A percentile compares a stretch with the other conserved stretches of the same genome.
phyloP scores from a whole-genome alignment of 495 filamentous ascomycete genomes.

The Annulohypoxylon bovei region DNA sequence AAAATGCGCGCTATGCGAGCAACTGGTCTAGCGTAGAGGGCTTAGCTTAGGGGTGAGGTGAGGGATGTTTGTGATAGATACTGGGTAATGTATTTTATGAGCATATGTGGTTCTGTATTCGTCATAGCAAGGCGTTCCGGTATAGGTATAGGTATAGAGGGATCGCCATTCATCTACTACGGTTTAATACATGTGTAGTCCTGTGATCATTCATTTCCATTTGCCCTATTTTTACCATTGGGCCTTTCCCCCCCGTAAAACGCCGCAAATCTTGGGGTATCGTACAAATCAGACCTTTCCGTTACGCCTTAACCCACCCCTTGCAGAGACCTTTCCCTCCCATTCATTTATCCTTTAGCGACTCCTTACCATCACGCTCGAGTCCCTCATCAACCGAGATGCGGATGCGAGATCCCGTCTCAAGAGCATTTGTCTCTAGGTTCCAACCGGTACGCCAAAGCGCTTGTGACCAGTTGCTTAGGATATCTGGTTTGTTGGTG shows the following conservation, averaged over 20 bases:
- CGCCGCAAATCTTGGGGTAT: slow-evolving; percentile 19
- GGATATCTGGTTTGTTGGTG: slow-evolving; percentile 45
- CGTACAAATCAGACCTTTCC: not conserved
- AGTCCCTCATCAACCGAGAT: slow-evolving; percentile 21
- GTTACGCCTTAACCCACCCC: not conserved
- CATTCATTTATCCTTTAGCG: not conserved
- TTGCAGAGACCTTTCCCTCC: not conserved
- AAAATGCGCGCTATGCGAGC: slow-evolving; percentile 78
- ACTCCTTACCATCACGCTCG: not conserved
- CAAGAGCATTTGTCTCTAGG: slow-evolving; percentile 53
- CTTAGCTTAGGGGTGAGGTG: not conserved
- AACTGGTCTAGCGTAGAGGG: slow-evolving; percentile 64
- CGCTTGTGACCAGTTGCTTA: slow-evolving; percentile 50
- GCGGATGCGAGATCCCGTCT: slow-evolving; percentile 47
- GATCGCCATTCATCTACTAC: slow-evolving; percentile 29
- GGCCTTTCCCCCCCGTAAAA: not conserved
- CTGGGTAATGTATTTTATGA: slow-evolving; percentile 21
- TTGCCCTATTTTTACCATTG: not conserved
- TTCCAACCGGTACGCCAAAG: slow-evolving; percentile 57
- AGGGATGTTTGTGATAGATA: slow-evolving; percentile 17
- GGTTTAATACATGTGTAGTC: not conserved
- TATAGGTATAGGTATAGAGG: slow-evolving; percentile 13
- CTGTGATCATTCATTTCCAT: not conserved
- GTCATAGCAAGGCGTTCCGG: slow-evolving; percentile 32
- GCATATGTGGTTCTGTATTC: not conserved